These are phyloP conservation scores for Plantago ovata DNA, from an alignment of 257 asterid genomes.

Conservation along the genomic window DNA sequence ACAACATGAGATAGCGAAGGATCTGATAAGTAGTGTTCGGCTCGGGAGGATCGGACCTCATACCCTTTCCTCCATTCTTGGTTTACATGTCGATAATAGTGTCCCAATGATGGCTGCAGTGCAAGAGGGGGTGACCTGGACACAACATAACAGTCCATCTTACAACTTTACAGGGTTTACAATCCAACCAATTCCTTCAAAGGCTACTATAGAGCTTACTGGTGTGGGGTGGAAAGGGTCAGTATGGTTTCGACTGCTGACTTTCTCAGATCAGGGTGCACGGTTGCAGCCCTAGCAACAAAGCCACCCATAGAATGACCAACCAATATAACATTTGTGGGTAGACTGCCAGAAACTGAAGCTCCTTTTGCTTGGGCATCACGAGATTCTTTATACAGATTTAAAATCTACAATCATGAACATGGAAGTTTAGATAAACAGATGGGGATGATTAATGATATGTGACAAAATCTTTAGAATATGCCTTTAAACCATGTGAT, in stretches of 20 bases:
- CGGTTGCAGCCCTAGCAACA: conserved; percentile 93
- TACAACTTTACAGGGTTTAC: conserved; percentile 10
- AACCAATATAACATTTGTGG: conserved; percentile 86
- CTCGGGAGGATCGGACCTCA: conserved; percentile 53
- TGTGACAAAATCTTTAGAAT: not conserved
- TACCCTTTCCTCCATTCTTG: conserved; percentile 88
- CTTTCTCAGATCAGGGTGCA: conserved; percentile 86
- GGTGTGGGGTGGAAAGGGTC: conserved; percentile 97
- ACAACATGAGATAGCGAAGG: conserved; percentile 70
- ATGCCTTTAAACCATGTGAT: not conserved
- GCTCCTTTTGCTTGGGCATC: conserved; percentile 64
- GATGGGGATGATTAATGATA: not conserved
- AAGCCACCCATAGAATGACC: conserved; percentile 99
- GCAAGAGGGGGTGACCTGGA: conserved; percentile 89
- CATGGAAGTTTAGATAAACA: conserved; percentile 9
- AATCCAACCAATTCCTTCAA: conserved; percentile 18
- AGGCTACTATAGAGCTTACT: conserved; percentile 41
- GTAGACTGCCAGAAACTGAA: conserved; percentile 50
- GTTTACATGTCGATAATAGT: conserved; percentile 71
- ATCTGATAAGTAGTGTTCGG: conserved; percentile 51
- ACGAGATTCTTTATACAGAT: conserved; percentile 67
- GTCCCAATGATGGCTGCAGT: conserved; percentile 93
- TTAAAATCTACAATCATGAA: conserved; percentile 58
- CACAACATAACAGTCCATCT: conserved; percentile 16
- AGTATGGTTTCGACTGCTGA: conserved; percentile 83